These are phyloP conservation scores for Capronia coronata DNA, from an alignment of 2,329 filamentous ascomycete genomes.

Conservation along the genomic window DNA sequence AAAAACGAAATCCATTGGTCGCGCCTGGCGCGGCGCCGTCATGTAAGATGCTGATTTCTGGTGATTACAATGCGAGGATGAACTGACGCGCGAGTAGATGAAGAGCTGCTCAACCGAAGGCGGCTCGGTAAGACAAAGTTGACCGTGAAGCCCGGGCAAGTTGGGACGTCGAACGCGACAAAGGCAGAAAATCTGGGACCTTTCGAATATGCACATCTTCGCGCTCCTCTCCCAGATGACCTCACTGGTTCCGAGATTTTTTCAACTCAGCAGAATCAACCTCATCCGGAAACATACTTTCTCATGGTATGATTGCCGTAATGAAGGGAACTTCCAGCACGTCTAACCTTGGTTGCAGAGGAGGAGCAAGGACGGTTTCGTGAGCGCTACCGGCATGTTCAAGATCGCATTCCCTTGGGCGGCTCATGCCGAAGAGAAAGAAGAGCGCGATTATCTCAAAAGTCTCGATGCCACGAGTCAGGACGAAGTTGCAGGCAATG, in stretches of 20 bases:
- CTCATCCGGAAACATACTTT: constrained; percentile 83
- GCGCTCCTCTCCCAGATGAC: constrained; percentile 85
- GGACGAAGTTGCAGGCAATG: constrained; percentile 91
- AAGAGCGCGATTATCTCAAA: constrained; percentile 70
- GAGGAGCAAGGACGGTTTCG: constrained; percentile 59
- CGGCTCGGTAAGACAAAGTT: constrained; percentile 90
- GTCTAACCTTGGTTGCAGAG: constrained; percentile 38
- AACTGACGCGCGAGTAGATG: constrained; percentile 44
- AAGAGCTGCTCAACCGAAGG: constrained; percentile 71
- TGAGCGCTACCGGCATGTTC: constrained; percentile 64
- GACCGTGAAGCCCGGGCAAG: constrained; percentile 68
- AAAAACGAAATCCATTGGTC: constrained; percentile 43
- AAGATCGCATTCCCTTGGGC: constrained; percentile 63
- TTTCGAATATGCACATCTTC: constrained; percentile 94
- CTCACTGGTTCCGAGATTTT: constrained; percentile 86
- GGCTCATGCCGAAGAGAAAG: constrained; percentile 51
- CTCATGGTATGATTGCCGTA: constrained; percentile 60
- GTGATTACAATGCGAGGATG: neutral
- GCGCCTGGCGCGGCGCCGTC: constrained; percentile 38
- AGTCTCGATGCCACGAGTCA: constrained; percentile 67
- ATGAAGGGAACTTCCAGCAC: neutral
- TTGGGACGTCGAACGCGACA: constrained; percentile 63
- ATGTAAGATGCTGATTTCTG: constrained; percentile 36
- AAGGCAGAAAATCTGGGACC: constrained; percentile 68
- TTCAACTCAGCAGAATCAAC: constrained; percentile 57